Conservation (phyloP, 176 grass and related monocot genomes). For the Typha latifolia region DNA sequence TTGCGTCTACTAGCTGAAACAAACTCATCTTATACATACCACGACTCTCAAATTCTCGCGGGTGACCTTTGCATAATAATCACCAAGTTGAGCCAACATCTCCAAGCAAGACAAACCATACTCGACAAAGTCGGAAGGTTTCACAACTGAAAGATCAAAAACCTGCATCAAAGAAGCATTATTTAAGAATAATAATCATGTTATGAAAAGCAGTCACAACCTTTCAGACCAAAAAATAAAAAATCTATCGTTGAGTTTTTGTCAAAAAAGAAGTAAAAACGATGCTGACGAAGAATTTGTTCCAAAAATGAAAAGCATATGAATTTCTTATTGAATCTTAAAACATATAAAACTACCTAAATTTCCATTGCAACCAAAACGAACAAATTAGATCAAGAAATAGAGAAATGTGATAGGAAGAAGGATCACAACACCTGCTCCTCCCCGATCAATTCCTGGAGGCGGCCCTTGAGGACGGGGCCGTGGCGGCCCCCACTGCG, state of each 20-base stretch:
- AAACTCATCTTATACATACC: constrained; percentile 4
- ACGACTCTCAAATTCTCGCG: constrained; percentile 15
- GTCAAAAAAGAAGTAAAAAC: no score
- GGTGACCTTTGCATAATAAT: constrained; percentile 15
- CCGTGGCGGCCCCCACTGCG: constrained; percentile 80
- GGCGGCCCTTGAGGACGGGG: constrained; percentile 65
- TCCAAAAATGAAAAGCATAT: no score
- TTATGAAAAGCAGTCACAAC: no score
- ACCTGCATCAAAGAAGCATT: constrained; percentile 12
- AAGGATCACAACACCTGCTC: constrained; percentile 46
- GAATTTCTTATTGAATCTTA: no score
- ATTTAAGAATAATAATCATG: no score
- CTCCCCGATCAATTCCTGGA: constrained; percentile 74
- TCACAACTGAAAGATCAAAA: constrained; percentile 17
- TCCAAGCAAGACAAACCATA: constrained; percentile 21
- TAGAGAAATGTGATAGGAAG: not conserved
- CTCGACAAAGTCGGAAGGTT: constrained; percentile 18
- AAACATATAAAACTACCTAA: no score
- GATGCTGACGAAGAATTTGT: no score
- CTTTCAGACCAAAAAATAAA: no score
- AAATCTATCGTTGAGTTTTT: no score
- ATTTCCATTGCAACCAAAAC: no score
- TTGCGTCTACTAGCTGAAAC: not conserved
- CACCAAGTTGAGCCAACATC: constrained; percentile 20
- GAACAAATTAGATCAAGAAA: no score